Conservation (phyloP, 1,284 basidiomycete species). For the Phylloboletellus chloephorus region DNA sequence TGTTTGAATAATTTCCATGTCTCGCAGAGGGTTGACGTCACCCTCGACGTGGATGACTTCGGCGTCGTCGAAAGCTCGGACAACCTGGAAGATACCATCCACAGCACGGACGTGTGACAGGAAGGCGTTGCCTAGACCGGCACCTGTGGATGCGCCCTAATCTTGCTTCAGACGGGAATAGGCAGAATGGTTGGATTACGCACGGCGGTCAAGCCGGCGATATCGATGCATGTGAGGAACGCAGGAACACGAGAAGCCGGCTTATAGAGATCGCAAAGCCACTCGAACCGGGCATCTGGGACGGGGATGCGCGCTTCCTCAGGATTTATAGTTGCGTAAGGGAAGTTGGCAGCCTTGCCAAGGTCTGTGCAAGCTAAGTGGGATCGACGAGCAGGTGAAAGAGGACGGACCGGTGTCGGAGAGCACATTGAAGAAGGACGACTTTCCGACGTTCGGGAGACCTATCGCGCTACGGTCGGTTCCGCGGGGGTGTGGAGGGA, state of each 20-base stretch:
- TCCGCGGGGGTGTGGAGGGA: slow-evolving; percentile 14
- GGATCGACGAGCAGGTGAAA: not conserved
- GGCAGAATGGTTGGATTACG: slow-evolving; percentile 24
- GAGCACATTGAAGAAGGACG: slow-evolving; percentile 92
- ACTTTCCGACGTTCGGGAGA: slow-evolving; percentile 92
- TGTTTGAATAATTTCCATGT: slow-evolving; percentile 97
- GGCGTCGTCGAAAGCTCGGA: slow-evolving; percentile 97
- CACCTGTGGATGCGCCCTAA: slow-evolving; percentile 94
- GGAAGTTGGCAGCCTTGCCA: slow-evolving; percentile 98
- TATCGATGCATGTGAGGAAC: slow-evolving; percentile 97
- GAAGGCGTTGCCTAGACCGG: slow-evolving; percentile 97
- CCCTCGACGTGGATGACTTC: slow-evolving; percentile 99
- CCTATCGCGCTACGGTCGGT: slow-evolving; percentile 45
- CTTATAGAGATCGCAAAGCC: slow-evolving; percentile 91
- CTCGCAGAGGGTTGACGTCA: slow-evolving; percentile 91
- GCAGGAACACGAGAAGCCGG: slow-evolving; percentile 87
- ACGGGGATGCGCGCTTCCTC: slow-evolving; percentile 95
- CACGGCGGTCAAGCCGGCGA: slow-evolving; percentile 94
- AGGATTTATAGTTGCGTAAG: slow-evolving; percentile 94
- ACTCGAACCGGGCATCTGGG: slow-evolving; percentile 93
- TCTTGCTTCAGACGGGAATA: slow-evolving; percentile 17
- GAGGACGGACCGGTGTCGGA: slow-evolving; percentile 73
- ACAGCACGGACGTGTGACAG: slow-evolving; percentile 96
- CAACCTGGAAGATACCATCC: slow-evolving; percentile 98
- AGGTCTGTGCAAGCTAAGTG: slow-evolving; percentile 54